Percentiles rank a stretch among this genome's conserved stretches.
Conservation (phyloP, 345 rosid species). For the Abelmoschus esculentus region DNA sequence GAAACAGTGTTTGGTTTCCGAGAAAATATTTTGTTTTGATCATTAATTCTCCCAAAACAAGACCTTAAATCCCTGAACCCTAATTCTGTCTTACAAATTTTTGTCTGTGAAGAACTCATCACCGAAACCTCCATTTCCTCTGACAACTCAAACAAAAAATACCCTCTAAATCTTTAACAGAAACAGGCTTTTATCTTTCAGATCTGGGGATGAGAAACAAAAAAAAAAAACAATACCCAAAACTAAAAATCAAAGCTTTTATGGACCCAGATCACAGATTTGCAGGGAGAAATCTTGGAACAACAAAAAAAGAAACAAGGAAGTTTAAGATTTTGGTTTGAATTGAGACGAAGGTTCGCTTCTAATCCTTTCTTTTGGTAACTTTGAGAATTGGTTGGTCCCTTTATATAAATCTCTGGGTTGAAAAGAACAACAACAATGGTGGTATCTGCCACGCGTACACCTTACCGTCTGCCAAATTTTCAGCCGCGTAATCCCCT, state of each 20-base stretch:
- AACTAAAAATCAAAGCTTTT: background rate
- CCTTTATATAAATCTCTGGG: background rate
- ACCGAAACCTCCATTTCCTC: conserved; percentile 56
- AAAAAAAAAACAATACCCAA: background rate
- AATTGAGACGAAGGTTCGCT: background rate
- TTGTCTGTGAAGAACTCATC: conserved; percentile 43
- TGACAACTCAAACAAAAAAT: background rate
- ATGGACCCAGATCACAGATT: background rate
- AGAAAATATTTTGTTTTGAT: conserved; percentile 3
- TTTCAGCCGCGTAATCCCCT: conserved; percentile 2
- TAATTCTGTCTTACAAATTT: conserved; percentile 29
- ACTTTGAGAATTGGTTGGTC: background rate
- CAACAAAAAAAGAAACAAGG: background rate
- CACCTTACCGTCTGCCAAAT: background rate
- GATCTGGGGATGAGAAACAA: background rate
- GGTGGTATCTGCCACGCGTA: background rate
- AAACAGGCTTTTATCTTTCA: background rate
- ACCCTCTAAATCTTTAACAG: background rate
- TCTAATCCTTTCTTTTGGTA: background rate
- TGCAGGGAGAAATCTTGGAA: too few relatives aligned
- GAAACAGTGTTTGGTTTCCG: conserved; percentile 22
- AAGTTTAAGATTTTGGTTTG: background rate
- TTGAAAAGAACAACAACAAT: background rate
- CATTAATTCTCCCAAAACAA: conserved; percentile 13
- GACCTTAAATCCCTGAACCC: conserved; percentile 30